Evolutionary conservation across 2,329 filamentous ascomycete species (phyloP), one percentile per base, ranked within the genome.

Genomic region (Colletotrichum plurivorum): DNA sequence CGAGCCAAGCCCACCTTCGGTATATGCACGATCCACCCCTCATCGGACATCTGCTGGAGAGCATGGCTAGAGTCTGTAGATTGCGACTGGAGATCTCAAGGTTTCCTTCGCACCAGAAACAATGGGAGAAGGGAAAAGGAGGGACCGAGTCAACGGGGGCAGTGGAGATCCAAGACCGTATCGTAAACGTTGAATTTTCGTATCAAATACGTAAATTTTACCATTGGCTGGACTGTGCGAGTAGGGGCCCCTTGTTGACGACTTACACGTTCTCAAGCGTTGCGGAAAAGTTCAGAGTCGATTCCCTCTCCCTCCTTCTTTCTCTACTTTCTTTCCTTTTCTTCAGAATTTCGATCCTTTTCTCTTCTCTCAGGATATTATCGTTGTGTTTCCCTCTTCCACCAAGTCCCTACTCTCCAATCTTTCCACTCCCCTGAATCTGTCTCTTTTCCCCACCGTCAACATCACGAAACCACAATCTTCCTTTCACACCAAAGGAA

Each of bases 201-300:
- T 48, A 63, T 48, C 13, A 1, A 63, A 67, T 54, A 53, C 59
- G 52, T 10, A 67, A 58, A 63, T 22, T 6, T 8, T 2, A 15
- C 15, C 53, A 57, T 67, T 63, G 59, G 59, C 53, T 16, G 22
- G 22, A 25, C 8, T 43, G 20, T 31, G 39, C 45, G 52, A 63
- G 48, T 57, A 51, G 52, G 51, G 52, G 36, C 16, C 43, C 46
- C 36, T 45, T 31, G 18, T 22, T 13, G 53, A 67, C 59, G 59
- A 67, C 65, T 63, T 67, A 67, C 59, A 67, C 53, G 46, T 15
- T 43, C 25, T 15, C 18, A 4, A n/a, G 36, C 8, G n/a, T 18
- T 5, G 13, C n/a, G 43, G 51, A n/a, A 36, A n/a, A 20, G 18
- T 52, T 18, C 13, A 51, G 13, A 53, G 20, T 53, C 4, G 43